Percentiles rank a stretch among this genome's conserved stretches.
Evolutionary conservation across 202 grass and related monocot genomes (phyloP).

Genomic region (Alloteropsis angusta): DNA sequence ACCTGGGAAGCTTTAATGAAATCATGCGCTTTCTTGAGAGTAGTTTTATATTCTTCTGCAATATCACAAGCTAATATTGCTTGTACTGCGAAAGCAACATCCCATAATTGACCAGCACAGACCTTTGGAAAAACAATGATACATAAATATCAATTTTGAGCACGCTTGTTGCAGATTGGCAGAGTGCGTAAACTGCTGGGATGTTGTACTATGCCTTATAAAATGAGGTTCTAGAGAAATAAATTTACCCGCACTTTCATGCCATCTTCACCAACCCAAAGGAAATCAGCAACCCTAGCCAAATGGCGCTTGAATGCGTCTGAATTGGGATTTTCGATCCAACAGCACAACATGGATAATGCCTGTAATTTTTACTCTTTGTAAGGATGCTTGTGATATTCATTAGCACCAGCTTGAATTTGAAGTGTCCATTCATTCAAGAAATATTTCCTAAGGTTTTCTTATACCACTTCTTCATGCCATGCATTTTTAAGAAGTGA

Average conservation of each 20-base stretch:
- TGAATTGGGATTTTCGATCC: conserved; percentile 46
- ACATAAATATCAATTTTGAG: neutral
- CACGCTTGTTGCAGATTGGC: neutral
- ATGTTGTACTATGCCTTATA: neutral
- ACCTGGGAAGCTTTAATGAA: conserved; percentile 78
- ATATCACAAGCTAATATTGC: conserved; percentile 55
- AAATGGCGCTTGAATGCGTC: conserved; percentile 53
- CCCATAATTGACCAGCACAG: conserved; percentile 64
- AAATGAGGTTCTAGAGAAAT: neutral
- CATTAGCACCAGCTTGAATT: neutral
- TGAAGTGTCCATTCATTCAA: neutral
- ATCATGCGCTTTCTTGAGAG: conserved; percentile 55
- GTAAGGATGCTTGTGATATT: neutral
- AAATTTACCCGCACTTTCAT: conserved; percentile 79
- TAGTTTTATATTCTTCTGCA: conserved; percentile 36
- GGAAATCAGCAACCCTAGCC: conserved; percentile 57
- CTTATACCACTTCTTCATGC: neutral
- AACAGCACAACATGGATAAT: conserved; percentile 59
- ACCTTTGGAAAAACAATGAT: conserved; percentile 26
- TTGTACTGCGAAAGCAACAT: conserved; percentile 56
- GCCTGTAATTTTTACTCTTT: conserved; percentile 37
- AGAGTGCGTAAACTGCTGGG: neutral
- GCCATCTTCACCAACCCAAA: conserved; percentile 82
- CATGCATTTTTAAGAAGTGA: neutral
- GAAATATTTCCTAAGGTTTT: neutral